Percentiles rank a stretch among this genome's conserved stretches.
Conservation (phyloP, 495 filamentous ascomycete genomes). For the Penicillium steckii region DNA sequence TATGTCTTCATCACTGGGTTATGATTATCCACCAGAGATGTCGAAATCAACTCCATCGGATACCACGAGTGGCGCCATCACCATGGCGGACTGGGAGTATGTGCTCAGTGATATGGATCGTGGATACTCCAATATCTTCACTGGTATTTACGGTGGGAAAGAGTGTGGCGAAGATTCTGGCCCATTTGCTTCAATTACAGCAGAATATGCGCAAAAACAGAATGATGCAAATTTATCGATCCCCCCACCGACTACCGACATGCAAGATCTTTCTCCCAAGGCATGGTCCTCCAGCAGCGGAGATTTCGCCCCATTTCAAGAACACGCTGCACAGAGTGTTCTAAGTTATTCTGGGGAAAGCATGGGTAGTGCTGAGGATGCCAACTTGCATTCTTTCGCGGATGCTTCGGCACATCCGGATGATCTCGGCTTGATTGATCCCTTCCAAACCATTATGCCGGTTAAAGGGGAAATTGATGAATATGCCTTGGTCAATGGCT, state of each 20-base stretch:
- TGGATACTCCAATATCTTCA: slow-evolving; percentile 77
- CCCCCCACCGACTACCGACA: slow-evolving; percentile 21
- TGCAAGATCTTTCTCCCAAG: slow-evolving; percentile 39
- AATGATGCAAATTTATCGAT: slow-evolving; percentile 15
- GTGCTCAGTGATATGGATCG: slow-evolving; percentile 75
- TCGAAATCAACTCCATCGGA: slow-evolving; percentile 36
- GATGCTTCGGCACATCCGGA: slow-evolving; percentile 28
- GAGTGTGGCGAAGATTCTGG: slow-evolving; percentile 49
- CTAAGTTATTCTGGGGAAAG: slow-evolving; percentile 78
- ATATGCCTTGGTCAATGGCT: slow-evolving; percentile 32
- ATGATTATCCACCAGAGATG: slow-evolving; percentile 26
- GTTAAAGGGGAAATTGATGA: slow-evolving; percentile 34
- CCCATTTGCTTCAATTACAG: slow-evolving; percentile 42
- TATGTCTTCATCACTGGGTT: slow-evolving; percentile 22
- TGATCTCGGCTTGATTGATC: slow-evolving; percentile 34
- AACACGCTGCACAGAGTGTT: slow-evolving; percentile 60
- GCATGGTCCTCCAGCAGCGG: slow-evolving; percentile 45
- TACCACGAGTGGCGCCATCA: slow-evolving; percentile 36
- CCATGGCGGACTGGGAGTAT: slow-evolving; percentile 74
- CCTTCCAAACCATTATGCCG: slow-evolving; percentile 52
- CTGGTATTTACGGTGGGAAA: slow-evolving; percentile 76
- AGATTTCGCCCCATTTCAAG: slow-evolving; percentile 34
- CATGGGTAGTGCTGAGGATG: slow-evolving; percentile 52
- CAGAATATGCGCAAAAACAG: slow-evolving; percentile 37
- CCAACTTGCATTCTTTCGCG: slow-evolving; percentile 14